Percentiles rank a stretch among this genome's conserved stretches.
These are phyloP conservation scores for Phenoliferia sp. DNA, from an alignment of 1,284 basidiomycete genomes.

Conservation along the genomic window DNA sequence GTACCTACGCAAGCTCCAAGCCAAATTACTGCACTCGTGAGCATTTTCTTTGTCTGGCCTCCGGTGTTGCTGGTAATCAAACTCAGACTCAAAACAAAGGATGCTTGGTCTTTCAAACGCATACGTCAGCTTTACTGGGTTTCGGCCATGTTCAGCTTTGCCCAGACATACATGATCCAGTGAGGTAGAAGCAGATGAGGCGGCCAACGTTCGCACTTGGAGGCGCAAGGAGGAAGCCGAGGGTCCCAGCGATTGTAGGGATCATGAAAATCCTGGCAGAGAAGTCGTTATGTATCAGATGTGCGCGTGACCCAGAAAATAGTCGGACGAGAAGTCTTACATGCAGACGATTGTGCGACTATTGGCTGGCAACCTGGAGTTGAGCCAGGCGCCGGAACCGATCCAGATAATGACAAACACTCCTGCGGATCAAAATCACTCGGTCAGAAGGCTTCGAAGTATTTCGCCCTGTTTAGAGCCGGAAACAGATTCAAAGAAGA, in stretches of 20 bases:
- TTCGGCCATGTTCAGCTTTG: not conserved
- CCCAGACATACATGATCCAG: not conserved
- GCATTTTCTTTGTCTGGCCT: slow-evolving; percentile 50
- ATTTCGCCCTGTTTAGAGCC: no score
- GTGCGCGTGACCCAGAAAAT: not conserved
- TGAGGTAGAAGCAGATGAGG: slow-evolving; percentile 54
- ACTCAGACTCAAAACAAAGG: slow-evolving; percentile 49
- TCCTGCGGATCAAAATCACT: not conserved
- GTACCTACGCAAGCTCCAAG: slow-evolving; percentile 9
- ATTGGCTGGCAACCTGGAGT: not conserved
- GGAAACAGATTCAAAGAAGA: slow-evolving; percentile 19
- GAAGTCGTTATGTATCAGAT: not conserved
- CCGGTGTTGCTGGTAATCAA: slow-evolving; percentile 50
- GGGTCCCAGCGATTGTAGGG: slow-evolving; percentile 43
- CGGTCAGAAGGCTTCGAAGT: no score
- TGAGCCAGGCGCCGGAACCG: slow-evolving; percentile 3
- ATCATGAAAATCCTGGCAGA: slow-evolving; percentile 40
- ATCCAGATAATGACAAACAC: slow-evolving; percentile 8
- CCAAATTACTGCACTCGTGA: slow-evolving; percentile 42
- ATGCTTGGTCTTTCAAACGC: slow-evolving; percentile 48
- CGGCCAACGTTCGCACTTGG: slow-evolving; percentile 42
- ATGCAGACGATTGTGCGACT: slow-evolving; percentile 16
- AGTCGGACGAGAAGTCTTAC: not conserved
- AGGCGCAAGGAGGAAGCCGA: slow-evolving; percentile 45
- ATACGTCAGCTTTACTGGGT: slow-evolving; percentile 29